Evolutionary conservation across 1,284 basidiomycete genomes (phyloP).

Genomic region (Trametes pubescens): DNA sequence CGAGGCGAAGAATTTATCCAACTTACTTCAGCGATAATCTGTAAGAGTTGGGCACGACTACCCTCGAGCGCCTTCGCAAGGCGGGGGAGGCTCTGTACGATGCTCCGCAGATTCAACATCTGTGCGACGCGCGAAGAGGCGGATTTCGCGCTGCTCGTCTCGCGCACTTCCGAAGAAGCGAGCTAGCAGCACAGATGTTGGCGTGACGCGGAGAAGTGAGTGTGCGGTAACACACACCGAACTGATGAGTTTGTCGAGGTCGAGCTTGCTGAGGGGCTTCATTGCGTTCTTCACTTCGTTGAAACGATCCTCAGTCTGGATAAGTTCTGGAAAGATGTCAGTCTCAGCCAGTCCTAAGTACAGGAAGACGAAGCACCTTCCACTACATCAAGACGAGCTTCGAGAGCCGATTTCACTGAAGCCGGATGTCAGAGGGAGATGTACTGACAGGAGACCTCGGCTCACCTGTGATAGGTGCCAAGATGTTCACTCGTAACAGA

Average conservation of each 20-base stretch:
- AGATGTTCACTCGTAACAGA: constrained; percentile 80
- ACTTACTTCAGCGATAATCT: constrained; percentile 65
- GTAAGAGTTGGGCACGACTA: constrained; percentile 66
- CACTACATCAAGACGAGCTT: constrained; percentile 85
- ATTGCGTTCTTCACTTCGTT: constrained; percentile 74
- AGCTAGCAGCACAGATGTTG: constrained; percentile 51
- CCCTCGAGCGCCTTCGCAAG: constrained; percentile 69
- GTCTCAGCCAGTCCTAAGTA: not conserved
- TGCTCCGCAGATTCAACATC: constrained; percentile 77
- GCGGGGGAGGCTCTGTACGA: constrained; percentile 71
- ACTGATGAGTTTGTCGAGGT: constrained; percentile 88
- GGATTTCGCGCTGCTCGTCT: constrained; percentile 60
- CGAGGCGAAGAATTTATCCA: no score
- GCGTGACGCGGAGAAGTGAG: no score
- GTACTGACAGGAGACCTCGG: not conserved
- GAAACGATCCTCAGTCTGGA: constrained; percentile 80
- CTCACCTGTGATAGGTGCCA: constrained; percentile 83
- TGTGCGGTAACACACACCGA: constrained; percentile 53
- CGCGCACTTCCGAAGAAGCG: constrained; percentile 64
- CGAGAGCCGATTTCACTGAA: constrained; percentile 68
- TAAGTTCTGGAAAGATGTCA: constrained; percentile 62
- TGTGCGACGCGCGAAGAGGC: constrained; percentile 77
- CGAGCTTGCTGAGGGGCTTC: constrained; percentile 77
- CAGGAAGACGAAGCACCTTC: constrained; percentile 59
- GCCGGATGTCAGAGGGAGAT: constrained; percentile 3